These are phyloP conservation scores for Adiantum capillusveneris DNA, from an alignment of 75 land plant species.

Conservation along the genomic window DNA sequence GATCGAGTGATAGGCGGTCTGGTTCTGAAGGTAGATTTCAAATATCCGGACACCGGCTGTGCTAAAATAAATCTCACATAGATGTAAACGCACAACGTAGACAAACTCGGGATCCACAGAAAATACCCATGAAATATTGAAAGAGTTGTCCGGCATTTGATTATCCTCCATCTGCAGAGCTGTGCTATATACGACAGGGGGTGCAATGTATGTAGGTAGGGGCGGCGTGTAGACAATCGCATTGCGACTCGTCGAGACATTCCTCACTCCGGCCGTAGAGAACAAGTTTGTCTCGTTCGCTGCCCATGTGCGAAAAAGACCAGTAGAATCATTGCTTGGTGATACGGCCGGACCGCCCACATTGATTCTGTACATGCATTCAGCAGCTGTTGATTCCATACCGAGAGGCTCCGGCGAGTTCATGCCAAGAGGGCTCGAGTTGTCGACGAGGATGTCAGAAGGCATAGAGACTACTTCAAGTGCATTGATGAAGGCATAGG, in stretches of 20 bases:
- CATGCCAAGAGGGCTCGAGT: slow-evolving; percentile 5
- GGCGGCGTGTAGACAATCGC: slow-evolving; percentile 19
- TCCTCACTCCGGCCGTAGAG: slow-evolving; percentile 25
- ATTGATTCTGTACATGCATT: slow-evolving; percentile 57
- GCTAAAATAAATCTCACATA: slow-evolving; percentile 54
- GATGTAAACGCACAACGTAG: slow-evolving; percentile 58
- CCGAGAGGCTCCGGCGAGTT: background rate
- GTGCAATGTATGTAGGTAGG: slow-evolving; percentile 38
- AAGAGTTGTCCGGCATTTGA: slow-evolving; percentile 16
- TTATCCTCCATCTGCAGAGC: slow-evolving; percentile 43
- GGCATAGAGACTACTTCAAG: slow-evolving; percentile 38
- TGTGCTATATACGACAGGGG: slow-evolving; percentile 56
- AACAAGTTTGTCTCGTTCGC: slow-evolving; percentile 31
- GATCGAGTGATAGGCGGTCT: slow-evolving; percentile 24
- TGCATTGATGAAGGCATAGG: slow-evolving; percentile 41
- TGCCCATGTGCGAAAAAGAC: slow-evolving; percentile 48
- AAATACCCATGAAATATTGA: slow-evolving; percentile 75
- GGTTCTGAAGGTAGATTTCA: slow-evolving; percentile 48
- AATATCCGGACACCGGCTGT: slow-evolving; percentile 34
- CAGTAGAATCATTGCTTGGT: slow-evolving; percentile 44
- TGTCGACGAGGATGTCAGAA: slow-evolving; percentile 10
- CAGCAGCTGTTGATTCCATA: slow-evolving; percentile 25
- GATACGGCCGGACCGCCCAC: slow-evolving; percentile 63
- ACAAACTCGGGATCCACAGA: slow-evolving; percentile 37
- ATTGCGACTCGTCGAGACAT: slow-evolving; percentile 17